These are phyloP conservation scores for Sistotremastrum niveocremeum DNA, from an alignment of 768 basidiomycete species.

Conservation along the genomic window DNA sequence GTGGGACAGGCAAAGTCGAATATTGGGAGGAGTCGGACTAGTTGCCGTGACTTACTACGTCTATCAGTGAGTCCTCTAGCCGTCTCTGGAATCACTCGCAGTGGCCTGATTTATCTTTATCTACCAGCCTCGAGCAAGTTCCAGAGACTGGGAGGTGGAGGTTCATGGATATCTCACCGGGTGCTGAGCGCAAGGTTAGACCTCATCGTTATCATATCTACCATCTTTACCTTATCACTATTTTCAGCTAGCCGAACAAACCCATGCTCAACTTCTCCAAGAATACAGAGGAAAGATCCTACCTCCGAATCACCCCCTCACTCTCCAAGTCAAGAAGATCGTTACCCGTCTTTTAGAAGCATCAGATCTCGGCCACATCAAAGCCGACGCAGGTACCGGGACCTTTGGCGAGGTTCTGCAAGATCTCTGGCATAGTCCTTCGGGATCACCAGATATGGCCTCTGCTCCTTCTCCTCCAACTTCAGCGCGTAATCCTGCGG, in stretches of 20 bases:
- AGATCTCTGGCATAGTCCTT: too few relatives aligned
- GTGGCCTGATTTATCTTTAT: background rate
- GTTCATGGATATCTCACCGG: conserved; percentile 67
- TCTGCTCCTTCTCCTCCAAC: too few relatives aligned
- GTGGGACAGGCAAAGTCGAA: too few relatives aligned
- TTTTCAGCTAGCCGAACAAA: conserved; percentile 29
- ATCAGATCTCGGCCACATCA: conserved; percentile 57
- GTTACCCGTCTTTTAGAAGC: conserved; percentile 55
- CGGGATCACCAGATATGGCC: too few relatives aligned
- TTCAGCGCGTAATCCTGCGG: conserved; percentile 7
- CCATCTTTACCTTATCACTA: background rate
- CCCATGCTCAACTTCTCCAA: conserved; percentile 28
- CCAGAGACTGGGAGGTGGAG: conserved; percentile 80
- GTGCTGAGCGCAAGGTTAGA: conserved; percentile 41
- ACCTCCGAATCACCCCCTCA: conserved; percentile 50
- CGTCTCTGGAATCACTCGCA: background rate
- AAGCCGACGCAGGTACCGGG: conserved; percentile 5
- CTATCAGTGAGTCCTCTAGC: too few relatives aligned
- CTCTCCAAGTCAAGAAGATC: conserved; percentile 55
- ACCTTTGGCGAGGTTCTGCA: too few relatives aligned
- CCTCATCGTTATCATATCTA: background rate
- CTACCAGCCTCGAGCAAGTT: conserved; percentile 61
- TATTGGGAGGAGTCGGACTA: too few relatives aligned
- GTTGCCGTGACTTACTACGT: too few relatives aligned
- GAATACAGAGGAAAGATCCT: conserved; percentile 45